A percentile compares a stretch with the other conserved stretches of the same genome.
These are phyloP conservation scores for Cutaneotrichosporon arboriforme DNA, from an alignment of 1,284 basidiomycete genomes.

Conservation along the genomic window DNA sequence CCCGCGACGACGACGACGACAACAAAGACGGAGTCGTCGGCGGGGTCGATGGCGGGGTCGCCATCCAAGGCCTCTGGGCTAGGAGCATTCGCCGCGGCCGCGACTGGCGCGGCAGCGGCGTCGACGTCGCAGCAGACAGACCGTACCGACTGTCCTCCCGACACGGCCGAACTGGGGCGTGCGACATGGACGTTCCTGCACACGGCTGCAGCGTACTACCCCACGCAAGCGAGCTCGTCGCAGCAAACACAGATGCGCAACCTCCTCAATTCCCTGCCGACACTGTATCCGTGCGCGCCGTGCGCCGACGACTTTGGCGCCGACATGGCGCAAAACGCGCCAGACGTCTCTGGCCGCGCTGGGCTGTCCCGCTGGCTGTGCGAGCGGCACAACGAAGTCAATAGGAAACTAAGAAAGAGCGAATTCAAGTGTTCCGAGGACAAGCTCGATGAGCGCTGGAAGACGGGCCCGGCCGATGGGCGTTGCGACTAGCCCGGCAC, in stretches of 20 bases:
- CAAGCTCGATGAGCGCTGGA: constrained; percentile 79
- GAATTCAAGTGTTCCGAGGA: constrained; percentile 65
- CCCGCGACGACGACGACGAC: constrained; percentile 16
- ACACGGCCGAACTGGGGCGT: constrained; percentile 76
- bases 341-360: constrained; percentile 64
- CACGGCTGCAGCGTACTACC: constrained; percentile 87
- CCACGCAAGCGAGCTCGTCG: constrained; percentile 62
- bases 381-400: constrained; percentile 85
- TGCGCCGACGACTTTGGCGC: constrained; percentile 71
- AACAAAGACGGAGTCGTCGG: constrained; percentile 22
- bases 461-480: constrained; percentile 78
- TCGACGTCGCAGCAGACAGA: too few species aligned
- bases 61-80: constrained; percentile 22
- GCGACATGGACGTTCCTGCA: constrained; percentile 96
- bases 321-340: constrained; percentile 61
- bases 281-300: constrained; percentile 77
- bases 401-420: constrained; percentile 73
- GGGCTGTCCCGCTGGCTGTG: constrained; percentile 80
- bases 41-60: constrained; percentile 23
- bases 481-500: constrained; percentile 73
- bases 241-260: constrained; percentile 75
- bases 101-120: constrained; percentile 24
- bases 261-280: constrained; percentile 68
- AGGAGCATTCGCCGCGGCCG: constrained; percentile 16
- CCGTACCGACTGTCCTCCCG: constrained; percentile 71